Percentiles rank a stretch among this genome's conserved stretches.
Evolutionary conservation across 495 filamentous ascomycete genomes (phyloP).

Genomic region (Trichoderma reesei): DNA sequence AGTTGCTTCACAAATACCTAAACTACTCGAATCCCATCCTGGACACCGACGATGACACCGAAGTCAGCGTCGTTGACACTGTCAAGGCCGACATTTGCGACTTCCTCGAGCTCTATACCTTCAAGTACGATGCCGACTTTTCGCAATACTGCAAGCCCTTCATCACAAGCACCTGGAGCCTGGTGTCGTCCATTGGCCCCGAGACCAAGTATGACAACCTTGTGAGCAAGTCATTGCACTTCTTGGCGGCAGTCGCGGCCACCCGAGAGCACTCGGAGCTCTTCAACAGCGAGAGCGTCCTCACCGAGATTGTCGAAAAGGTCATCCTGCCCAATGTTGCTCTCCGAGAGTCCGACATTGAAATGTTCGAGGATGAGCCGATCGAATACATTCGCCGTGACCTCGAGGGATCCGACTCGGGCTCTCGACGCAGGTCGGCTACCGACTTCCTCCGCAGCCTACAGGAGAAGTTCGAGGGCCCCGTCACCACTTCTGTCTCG

Average conservation of each 20-base stretch:
- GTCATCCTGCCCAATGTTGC: conserved; percentile 89
- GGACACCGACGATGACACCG: conserved; percentile 73
- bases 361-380: conserved; percentile 95
- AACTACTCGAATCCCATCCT: conserved; percentile 76
- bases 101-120: conserved; percentile 70
- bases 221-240: conserved; percentile 89
- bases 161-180: conserved; percentile 77
- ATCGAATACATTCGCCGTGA: conserved; percentile 97
- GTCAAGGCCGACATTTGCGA: conserved; percentile 91
- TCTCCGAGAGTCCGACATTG: conserved; percentile 83
- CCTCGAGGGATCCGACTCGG: conserved; percentile 90
- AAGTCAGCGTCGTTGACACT: conserved; percentile 72
- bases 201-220: conserved; percentile 91
- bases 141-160: conserved; percentile 66
- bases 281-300: conserved; percentile 69
- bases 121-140: conserved; percentile 93
- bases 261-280: conserved; percentile 64
- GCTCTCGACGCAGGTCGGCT: conserved; percentile 81
- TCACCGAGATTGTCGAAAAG: conserved; percentile 82
- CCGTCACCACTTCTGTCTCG: conserved; percentile 72
- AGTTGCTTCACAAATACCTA: conserved; percentile 84
- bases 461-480: conserved; percentile 72
- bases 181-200: conserved; percentile 75
- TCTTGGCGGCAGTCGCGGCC: conserved; percentile 79
- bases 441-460: conserved; percentile 88